Evolutionary conservation across 2,329 filamentous ascomycete species (phyloP).

Genomic region (Thielaviopsis populi): DNA sequence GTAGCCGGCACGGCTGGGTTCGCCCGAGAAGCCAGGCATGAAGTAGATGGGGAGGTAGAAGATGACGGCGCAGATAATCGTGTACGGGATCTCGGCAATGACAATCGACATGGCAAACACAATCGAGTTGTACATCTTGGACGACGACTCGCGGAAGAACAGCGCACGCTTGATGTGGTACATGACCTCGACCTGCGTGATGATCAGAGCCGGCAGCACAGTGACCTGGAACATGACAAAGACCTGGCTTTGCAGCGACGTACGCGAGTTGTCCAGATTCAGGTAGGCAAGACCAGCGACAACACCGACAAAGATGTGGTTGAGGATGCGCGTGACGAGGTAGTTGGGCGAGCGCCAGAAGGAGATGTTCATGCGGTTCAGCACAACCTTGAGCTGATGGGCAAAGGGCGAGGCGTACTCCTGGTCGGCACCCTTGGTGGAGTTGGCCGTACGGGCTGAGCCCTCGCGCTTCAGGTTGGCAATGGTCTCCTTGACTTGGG

Average conservation of each 20-base stretch:
- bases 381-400: conserved; percentile 67
- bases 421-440: conserved; percentile 39
- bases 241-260: conserved; percentile 68
- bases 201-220: conserved; percentile 67
- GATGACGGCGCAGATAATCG: conserved; percentile 58
- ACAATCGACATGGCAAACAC: conserved; percentile 66
- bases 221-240: conserved; percentile 87
- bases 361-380: conserved; percentile 55
- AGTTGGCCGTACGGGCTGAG: conserved; percentile 38
- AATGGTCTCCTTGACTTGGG: conserved; percentile 51
- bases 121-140: conserved; percentile 72
- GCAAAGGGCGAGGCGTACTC: conserved; percentile 70
- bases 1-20: conserved; percentile 56
- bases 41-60: conserved; percentile 81
- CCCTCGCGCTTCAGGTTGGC: conserved; percentile 46
- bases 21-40: conserved; percentile 56
- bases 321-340: conserved; percentile 75
- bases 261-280: conserved; percentile 58
- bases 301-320: conserved; percentile 63
- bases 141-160: conserved; percentile 72
- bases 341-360: conserved; percentile 85
- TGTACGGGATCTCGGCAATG: conserved; percentile 75
- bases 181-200: conserved; percentile 67
- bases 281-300: conserved; percentile 69
- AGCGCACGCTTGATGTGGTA: conserved; percentile 67